These are phyloP conservation scores for Ustilago trichophora DNA, from an alignment of 1,284 basidiomycete genomes.

Conservation along the genomic window DNA sequence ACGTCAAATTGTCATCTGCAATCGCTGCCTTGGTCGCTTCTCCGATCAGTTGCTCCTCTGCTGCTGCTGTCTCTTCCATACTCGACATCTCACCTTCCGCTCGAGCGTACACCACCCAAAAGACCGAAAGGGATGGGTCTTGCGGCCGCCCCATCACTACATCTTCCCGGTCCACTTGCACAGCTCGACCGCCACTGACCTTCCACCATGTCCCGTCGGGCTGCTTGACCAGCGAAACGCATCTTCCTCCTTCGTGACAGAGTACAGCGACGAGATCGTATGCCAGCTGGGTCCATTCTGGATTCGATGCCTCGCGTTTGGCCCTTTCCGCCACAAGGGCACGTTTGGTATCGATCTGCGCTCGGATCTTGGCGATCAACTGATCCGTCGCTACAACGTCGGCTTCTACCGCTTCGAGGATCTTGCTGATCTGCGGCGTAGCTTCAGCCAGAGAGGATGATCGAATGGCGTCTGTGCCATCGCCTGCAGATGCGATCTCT, in stretches of 20 bases:
- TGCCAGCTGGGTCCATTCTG: conserved; percentile 37
- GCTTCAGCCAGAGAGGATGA: conserved; percentile 25
- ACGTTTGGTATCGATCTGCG: conserved; percentile 29
- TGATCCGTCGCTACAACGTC: conserved; percentile 26
- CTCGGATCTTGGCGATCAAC: conserved; percentile 19
- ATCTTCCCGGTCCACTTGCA: conserved; percentile 16
- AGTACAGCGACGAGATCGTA: conserved; percentile 43
- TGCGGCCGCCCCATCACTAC: conserved; percentile 25
- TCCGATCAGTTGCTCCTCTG: conserved; percentile 10
- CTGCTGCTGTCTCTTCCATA: background rate
- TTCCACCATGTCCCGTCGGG: conserved; percentile 34
- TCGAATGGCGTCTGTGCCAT: conserved; percentile 17
- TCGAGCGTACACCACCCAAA: conserved; percentile 36
- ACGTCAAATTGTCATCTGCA: conserved; percentile 44
- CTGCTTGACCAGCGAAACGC: conserved; percentile 32
- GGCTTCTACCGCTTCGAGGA: conserved; percentile 15
- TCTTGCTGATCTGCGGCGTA: conserved; percentile 23
- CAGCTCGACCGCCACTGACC: conserved; percentile 6
- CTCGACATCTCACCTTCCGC: conserved; percentile 5
- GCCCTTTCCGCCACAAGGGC: conserved; percentile 17
- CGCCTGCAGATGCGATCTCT: conserved; percentile 8
- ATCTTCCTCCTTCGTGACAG: conserved; percentile 18
- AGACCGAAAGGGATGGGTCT: conserved; percentile 23
- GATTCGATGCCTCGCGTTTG: conserved; percentile 23
- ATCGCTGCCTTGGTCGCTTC: conserved; percentile 25